Conservation (phyloP, 345 rosid genomes). For the Camelina laxa region DNA sequence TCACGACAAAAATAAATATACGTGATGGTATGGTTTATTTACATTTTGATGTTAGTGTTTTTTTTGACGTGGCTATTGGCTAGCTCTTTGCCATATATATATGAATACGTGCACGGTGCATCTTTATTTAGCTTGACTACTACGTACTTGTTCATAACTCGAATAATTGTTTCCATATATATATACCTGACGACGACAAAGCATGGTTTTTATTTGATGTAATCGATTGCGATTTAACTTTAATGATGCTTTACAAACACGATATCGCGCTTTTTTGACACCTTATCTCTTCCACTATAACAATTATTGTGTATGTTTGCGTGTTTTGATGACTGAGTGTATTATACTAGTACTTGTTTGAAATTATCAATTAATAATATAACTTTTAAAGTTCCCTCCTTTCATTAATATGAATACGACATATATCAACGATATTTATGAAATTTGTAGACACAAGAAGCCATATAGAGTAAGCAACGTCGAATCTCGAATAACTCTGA, state of each 20-base stretch:
- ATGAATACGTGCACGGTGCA: neutral
- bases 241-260: conserved; percentile 42
- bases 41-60: neutral
- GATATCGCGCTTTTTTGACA: conserved; percentile 34
- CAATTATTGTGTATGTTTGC: conserved; percentile 41
- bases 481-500: conserved; percentile 26
- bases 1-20: too few relatives aligned
- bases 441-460: conserved; percentile 16
- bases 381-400: neutral
- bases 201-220: conserved; percentile 17
- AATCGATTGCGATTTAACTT: conserved; percentile 42
- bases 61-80: neutral
- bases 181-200: neutral
- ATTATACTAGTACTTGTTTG: neutral
- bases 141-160: neutral
- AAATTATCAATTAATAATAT: neutral
- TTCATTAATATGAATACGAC: conserved; percentile 34
- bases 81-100: conserved; percentile 13
- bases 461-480: conserved; percentile 23
- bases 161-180: neutral
- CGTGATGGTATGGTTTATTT: neutral
- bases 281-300: conserved; percentile 25
- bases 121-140: neutral
- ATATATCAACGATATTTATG: conserved; percentile 19
- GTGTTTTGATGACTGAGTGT: conserved; percentile 20